These are phyloP conservation scores for Colletotrichum lini DNA, from an alignment of 2,329 filamentous ascomycete genomes.

Conservation along the genomic window DNA sequence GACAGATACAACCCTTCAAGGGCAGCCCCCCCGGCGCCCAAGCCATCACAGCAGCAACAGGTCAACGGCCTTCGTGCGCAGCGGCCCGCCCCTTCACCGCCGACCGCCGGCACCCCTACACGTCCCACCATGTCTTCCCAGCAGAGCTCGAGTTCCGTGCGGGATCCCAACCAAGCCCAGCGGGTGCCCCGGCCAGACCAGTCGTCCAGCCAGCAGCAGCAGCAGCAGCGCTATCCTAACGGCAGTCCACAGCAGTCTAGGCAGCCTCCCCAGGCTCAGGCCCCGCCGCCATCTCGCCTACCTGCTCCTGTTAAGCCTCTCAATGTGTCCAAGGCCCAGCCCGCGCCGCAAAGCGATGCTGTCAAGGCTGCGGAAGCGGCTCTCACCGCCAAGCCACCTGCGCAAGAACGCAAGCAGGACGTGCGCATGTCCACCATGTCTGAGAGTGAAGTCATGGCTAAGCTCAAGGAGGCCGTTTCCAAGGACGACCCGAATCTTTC, in stretches of 20 bases:
- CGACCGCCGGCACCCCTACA: slow-evolving; percentile 53
- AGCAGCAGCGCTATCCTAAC: slow-evolving; percentile 66
- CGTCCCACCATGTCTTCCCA: slow-evolving; percentile 67
- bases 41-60: slow-evolving; percentile 69
- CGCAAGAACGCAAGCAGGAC: slow-evolving; percentile 86
- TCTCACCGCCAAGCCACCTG: slow-evolving; percentile 83
- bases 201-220: slow-evolving; percentile 56
- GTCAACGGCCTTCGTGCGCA: slow-evolving; percentile 75
- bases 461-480: slow-evolving; percentile 92
- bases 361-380: slow-evolving; percentile 93
- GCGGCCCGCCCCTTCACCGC: slow-evolving; percentile 85
- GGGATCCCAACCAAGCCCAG: slow-evolving; percentile 60
- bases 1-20: slow-evolving; percentile 89
- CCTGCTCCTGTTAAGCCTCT: slow-evolving; percentile 82
- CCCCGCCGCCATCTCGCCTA: slow-evolving; percentile 60
- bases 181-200: slow-evolving; percentile 64
- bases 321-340: slow-evolving; percentile 79
- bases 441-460: slow-evolving; percentile 96
- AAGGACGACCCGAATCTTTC: slow-evolving; percentile 95
- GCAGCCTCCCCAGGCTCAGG: slow-evolving; percentile 49
- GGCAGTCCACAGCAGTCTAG: slow-evolving; percentile 67
- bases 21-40: slow-evolving; percentile 86
- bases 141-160: slow-evolving; percentile 62
- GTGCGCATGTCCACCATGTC: slow-evolving; percentile 99
- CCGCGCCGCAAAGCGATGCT: slow-evolving; percentile 70